Evolutionary conservation across 352 stramenopile species (phyloP).

Genomic region (Globisporangium parvum): DNA sequence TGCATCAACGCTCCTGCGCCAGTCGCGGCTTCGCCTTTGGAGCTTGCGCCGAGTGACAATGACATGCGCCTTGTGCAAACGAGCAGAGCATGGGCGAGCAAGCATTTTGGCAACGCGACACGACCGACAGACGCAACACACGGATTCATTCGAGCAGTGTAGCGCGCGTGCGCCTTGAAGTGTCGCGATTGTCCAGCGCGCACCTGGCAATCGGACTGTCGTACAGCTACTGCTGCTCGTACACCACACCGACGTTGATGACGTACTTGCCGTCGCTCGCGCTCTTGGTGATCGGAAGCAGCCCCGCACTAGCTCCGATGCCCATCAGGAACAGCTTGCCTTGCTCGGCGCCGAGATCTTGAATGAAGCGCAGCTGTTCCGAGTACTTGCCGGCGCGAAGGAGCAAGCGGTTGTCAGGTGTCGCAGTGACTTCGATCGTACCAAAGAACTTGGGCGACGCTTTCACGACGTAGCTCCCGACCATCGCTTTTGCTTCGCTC

Average conservation of each 20-base stretch:
- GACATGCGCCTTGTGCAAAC: too few relatives aligned
- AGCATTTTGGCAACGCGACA: too few relatives aligned
- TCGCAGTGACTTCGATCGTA: conserved; percentile 19
- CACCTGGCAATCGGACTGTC: too few relatives aligned
- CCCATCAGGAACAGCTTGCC: conserved; percentile 2
- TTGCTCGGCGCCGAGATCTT: background rate
- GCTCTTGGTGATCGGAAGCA: background rate
- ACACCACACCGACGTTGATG: background rate
- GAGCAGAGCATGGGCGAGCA: too few relatives aligned
- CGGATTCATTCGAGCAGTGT: too few relatives aligned
- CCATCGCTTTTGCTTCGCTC: conserved; percentile 21
- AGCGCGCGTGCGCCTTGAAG: background rate
- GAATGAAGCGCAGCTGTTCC: background rate
- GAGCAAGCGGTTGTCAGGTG: background rate
- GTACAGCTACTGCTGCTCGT: conserved; percentile 5
- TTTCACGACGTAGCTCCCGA: conserved; percentile 36
- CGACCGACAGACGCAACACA: background rate
- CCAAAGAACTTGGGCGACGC: conserved; percentile 33
- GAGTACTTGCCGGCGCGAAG: background rate
- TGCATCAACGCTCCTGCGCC: too few relatives aligned
- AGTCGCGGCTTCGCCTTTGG: too few relatives aligned
- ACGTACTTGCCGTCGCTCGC: background rate
- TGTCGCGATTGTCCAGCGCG: background rate
- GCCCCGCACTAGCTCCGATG: background rate
- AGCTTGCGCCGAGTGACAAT: too few relatives aligned